phyloP scores from a whole-genome alignment of 2,329 filamentous ascomycete genomes.

The Ascochyta koolunga region DNA sequence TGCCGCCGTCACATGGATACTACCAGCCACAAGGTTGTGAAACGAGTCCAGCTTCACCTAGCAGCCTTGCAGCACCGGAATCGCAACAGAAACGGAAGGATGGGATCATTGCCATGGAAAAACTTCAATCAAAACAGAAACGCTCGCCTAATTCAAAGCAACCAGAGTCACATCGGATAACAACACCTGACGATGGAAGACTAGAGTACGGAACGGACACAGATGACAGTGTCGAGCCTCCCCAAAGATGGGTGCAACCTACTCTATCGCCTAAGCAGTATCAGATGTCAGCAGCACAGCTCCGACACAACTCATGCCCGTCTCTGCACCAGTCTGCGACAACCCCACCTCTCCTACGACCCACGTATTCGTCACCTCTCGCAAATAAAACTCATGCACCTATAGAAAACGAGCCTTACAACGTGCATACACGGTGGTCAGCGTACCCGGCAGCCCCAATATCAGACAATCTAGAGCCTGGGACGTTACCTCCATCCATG shows the following conservation, averaged over 20 bases:
- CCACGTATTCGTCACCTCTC: slow-evolving; percentile 20
- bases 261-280: slow-evolving; percentile 1
- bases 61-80: slow-evolving; percentile 7
- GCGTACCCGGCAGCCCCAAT: not conserved
- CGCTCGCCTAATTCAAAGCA: slow-evolving; percentile 13
- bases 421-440: slow-evolving; percentile 6
- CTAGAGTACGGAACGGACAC: not conserved
- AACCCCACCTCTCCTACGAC: slow-evolving; percentile 12
- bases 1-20: slow-evolving; percentile 23
- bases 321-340: slow-evolving; percentile 15
- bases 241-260: slow-evolving; percentile 1
- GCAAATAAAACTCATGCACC: not conserved
- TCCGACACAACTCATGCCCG: slow-evolving; percentile 30
- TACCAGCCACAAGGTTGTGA: slow-evolving; percentile 30
- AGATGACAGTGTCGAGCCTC: not conserved
- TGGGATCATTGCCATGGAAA: not conserved
- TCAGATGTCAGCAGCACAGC: slow-evolving; percentile 7
- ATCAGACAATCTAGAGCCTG: not conserved
- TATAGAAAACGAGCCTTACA: not conserved
- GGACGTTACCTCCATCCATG: not conserved
- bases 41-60: slow-evolving; percentile 27
- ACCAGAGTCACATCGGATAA: slow-evolving; percentile 3
- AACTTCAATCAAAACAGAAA: slow-evolving; percentile 1
- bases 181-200: not conserved
- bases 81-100: slow-evolving; percentile 2